phyloP scores from a whole-genome alignment of 2,329 filamentous ascomycete genomes.

The Madurella fahalii region DNA sequence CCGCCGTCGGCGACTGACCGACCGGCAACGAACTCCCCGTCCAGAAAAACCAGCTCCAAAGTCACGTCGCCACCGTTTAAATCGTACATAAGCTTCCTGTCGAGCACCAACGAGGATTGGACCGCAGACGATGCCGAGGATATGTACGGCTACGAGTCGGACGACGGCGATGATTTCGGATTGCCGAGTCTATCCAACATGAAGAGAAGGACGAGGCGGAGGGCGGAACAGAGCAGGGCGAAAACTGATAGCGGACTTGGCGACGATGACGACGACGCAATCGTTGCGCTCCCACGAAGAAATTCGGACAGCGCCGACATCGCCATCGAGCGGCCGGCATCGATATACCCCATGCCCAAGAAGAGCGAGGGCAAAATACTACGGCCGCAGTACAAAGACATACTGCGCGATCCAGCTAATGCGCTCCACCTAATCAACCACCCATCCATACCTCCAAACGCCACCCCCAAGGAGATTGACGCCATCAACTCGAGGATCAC shows the following conservation, averaged over 20 bases:
- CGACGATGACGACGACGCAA: slow-evolving; percentile 34
- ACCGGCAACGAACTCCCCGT: slow-evolving; percentile 53
- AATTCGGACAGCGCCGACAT: slow-evolving; percentile 90
- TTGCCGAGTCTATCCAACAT: slow-evolving; percentile 88
- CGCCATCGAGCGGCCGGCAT: slow-evolving; percentile 78
- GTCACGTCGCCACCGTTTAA: slow-evolving; percentile 62
- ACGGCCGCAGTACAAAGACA: slow-evolving; percentile 95
- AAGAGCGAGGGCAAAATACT: slow-evolving; percentile 93
- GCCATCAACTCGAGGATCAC: slow-evolving; percentile 82
- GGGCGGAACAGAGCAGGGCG: slow-evolving; percentile 41
- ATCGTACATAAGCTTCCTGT: slow-evolving; percentile 76
- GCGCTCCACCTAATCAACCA: slow-evolving; percentile 92
- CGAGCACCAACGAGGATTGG: slow-evolving; percentile 80
- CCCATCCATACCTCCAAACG: slow-evolving; percentile 66
- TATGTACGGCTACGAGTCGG: slow-evolving; percentile 75
- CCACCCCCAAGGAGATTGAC: slow-evolving; percentile 78
- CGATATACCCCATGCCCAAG: slow-evolving; percentile 81
- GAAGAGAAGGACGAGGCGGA: slow-evolving; percentile 64
- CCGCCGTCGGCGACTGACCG: slow-evolving; percentile 61
- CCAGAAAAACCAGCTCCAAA: slow-evolving; percentile 48
- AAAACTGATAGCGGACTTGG: slow-evolving; percentile 31
- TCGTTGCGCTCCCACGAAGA: slow-evolving; percentile 42
- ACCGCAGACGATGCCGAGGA: slow-evolving; percentile 69
- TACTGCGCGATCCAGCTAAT: slow-evolving; percentile 84
- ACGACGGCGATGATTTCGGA: slow-evolving; percentile 92